Percentiles rank a stretch among this genome's conserved stretches.
Evolutionary conservation across 2,329 filamentous ascomycete genomes (phyloP).

Genomic region (Verticillium isaacii): DNA sequence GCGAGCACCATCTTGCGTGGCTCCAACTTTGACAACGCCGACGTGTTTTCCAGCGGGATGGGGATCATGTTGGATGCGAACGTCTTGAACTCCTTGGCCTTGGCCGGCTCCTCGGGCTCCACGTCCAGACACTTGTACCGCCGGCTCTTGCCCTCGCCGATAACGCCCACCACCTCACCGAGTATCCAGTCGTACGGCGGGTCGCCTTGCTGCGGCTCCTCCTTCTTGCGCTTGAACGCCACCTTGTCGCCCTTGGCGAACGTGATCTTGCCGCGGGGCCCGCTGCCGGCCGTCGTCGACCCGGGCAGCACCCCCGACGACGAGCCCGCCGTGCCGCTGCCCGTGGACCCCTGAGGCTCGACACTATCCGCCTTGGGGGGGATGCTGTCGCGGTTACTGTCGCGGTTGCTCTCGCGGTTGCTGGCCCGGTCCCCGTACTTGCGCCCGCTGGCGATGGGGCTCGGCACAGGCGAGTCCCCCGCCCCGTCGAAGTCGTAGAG

Average conservation of each 20-base stretch:
- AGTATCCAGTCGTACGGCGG: conserved; percentile 62
- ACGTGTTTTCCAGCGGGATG: conserved; percentile 55
- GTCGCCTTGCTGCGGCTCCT: conserved; percentile 36
- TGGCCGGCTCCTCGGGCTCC: conserved; percentile 66
- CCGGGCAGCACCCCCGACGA: conserved; percentile 4
- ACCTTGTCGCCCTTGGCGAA: conserved; percentile 61
- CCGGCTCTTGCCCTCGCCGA: conserved; percentile 71
- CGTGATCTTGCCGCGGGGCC: conserved; percentile 37
- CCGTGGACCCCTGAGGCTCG: conserved; percentile 42
- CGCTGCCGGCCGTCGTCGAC: conserved; percentile 8
- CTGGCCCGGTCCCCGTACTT: conserved; percentile 28
- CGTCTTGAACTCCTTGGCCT: conserved; percentile 64
- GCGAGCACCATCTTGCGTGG: conserved; percentile 70
- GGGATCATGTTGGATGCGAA: conserved; percentile 72
- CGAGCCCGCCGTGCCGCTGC: conserved; percentile 26
- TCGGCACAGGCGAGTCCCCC: conserved; percentile 40
- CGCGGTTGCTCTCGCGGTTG: conserved; percentile 32
- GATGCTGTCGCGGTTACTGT: conserved; percentile 50
- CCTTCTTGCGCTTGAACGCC: conserved; percentile 58
- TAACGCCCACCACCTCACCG: conserved; percentile 70
- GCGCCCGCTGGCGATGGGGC: conserved; percentile 27
- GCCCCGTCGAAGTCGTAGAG: conserved; percentile 40
- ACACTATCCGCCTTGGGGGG: conserved; percentile 53
- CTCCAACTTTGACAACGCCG: conserved; percentile 55
- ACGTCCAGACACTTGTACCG: conserved; percentile 78